Percentiles rank a stretch among this genome's conserved stretches.
Evolutionary conservation across 306 rosid species (phyloP).

Genomic region (Cucurbita maxima): DNA sequence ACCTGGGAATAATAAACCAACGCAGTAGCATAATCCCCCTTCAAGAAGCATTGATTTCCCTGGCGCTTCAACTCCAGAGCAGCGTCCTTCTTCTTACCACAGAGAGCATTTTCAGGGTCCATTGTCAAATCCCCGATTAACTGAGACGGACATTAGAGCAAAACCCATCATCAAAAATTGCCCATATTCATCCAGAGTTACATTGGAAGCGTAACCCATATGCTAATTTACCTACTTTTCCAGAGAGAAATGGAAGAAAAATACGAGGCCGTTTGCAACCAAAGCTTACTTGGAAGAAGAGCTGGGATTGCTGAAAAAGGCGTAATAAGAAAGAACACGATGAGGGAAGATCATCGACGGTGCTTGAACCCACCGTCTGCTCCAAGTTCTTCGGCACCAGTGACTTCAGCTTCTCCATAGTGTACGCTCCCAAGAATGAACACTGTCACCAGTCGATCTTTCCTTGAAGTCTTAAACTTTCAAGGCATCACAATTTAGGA

Average conservation of each 20-base stretch:
- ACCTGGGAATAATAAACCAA: slow-evolving; percentile 57
- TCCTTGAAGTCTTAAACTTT: too few relatives aligned
- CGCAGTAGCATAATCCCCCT: slow-evolving; percentile 36
- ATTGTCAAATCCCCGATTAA: slow-evolving; percentile 33
- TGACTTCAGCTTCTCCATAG: slow-evolving; percentile 62
- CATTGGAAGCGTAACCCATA: background rate
- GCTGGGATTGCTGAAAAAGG: slow-evolving; percentile 38
- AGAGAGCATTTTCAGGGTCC: slow-evolving; percentile 36
- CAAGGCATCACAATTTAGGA: too few relatives aligned
- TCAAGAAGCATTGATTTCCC: slow-evolving; percentile 47
- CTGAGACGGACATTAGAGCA: slow-evolving; percentile 16
- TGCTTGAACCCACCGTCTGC: slow-evolving; percentile 27
- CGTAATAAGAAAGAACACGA: slow-evolving; percentile 43
- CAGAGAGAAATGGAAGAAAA: background rate
- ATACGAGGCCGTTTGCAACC: background rate
- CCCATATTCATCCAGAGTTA: background rate
- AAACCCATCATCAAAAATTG: background rate
- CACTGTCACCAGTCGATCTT: background rate
- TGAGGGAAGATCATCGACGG: slow-evolving; percentile 24
- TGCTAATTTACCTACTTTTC: background rate
- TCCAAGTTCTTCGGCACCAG: slow-evolving; percentile 44
- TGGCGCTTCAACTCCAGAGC: slow-evolving; percentile 50
- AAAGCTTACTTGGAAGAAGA: slow-evolving; percentile 44
- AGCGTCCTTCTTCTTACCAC: slow-evolving; percentile 52
- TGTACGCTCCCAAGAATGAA: too few relatives aligned